phyloP scores from a whole-genome alignment of 805 yeast genomes.

The Grigorovia humatica region DNA sequence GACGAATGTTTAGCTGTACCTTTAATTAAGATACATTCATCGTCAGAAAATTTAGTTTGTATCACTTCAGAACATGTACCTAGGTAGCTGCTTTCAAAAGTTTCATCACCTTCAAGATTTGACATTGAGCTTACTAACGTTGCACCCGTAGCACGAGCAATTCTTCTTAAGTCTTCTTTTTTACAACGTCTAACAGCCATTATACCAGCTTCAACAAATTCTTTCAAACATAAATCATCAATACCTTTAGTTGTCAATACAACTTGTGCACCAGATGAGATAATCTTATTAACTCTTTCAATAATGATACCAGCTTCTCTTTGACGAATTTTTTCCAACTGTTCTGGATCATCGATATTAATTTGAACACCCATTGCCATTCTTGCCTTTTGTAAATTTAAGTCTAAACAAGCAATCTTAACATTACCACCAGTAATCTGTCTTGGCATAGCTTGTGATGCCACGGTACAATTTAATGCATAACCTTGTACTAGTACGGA shows the following conservation, averaged over 20 bases:
- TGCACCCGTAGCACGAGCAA: conserved; percentile 97
- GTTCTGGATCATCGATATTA: conserved; percentile 95
- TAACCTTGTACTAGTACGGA: conserved; percentile 84
- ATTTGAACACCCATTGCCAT: conserved; percentile 98
- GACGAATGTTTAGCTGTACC: conserved; percentile 90
- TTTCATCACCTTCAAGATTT: conserved; percentile 92
- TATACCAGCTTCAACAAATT: conserved; percentile 81
- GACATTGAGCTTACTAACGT: conserved; percentile 78
- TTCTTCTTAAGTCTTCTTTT: conserved; percentile 91
- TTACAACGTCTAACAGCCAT: conserved; percentile 97
- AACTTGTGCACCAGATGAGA: conserved; percentile 86
- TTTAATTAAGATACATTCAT: conserved; percentile 87
- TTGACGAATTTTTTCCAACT: conserved; percentile 82
- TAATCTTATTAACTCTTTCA: conserved; percentile 72
- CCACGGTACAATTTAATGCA: conserved; percentile 93
- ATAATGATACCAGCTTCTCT: conserved; percentile 79
- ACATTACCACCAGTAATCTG: conserved; percentile 41
- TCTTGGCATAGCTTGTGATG: conserved; percentile 92
- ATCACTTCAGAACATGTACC: conserved; percentile 87
- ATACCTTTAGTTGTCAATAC: conserved; percentile 90
- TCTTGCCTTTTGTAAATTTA: conserved; percentile 88
- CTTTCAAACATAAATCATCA: conserved; percentile 84
- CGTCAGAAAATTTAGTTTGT: conserved; percentile 88
- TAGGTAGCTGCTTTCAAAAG: conserved; percentile 71
- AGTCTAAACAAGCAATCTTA: conserved; percentile 78